Base-by-base conservation (phyloP, 169 alveolate species). In the Cryptosporidium viatorum region DNA sequence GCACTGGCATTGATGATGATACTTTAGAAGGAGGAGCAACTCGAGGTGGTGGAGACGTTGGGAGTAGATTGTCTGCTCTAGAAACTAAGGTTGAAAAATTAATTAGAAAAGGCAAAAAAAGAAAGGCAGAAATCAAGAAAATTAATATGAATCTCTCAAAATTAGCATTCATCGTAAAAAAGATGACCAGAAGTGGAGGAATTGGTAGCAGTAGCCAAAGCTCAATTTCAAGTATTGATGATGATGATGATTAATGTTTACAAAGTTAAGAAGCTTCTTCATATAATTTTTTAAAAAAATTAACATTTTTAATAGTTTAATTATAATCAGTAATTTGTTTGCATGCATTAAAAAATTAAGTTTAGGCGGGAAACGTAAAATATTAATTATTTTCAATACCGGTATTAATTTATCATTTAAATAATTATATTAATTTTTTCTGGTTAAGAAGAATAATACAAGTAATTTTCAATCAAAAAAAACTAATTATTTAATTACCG, bases 11-110 rank as follows among this genome's bases (percentile, higher is more conserved):
- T 41, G 48, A 1, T 41, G 16, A 2, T 41, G 16, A 14, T 41
- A 0, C 48, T 41, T 1, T 1, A 33, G 39, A 33, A 33, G 85
- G 85, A 0, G 85, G 69, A 3, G 51, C n/a, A 45, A 26, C 48
- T 1, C 50, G 69, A 41, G 48, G 8, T 0, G 18, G 14, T 0
- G 48, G 48, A 7, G 71, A 16, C 1, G 9, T 50, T 71, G 85
- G 9, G 12, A 0, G 23, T 3, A 71, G 67, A 71, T 7, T 71
- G 5, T 0, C 85, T 9, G 45, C 9, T 48, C 1, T 71, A 21
- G 85, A 71, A 23, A 0, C 69, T n/a, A 71, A 39, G 31, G 50
- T 71, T 5, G 18, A 5, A 3, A 71, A 71, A 18, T 8, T 71
- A 5, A 43, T 21, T 12, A 10, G 14, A 50, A 50, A 43, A 29